Percentiles rank a stretch among this genome's conserved stretches.
phyloP scores from a whole-genome alignment of 2,329 filamentous ascomycete genomes.

The Penicillium oxalicum region DNA sequence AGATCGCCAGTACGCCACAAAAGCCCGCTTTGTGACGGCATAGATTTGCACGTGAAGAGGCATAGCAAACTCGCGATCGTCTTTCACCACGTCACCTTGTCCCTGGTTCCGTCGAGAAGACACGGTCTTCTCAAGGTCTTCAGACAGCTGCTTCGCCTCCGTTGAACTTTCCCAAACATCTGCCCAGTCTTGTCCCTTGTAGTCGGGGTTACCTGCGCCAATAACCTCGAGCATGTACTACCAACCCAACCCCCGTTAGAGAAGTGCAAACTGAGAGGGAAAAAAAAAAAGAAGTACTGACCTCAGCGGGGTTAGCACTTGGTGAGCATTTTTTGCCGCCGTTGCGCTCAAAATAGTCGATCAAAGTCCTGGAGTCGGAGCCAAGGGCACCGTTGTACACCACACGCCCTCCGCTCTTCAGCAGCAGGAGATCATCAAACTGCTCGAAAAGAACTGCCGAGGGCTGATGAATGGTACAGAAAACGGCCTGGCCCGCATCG shows the following conservation, averaged over 20 bases:
- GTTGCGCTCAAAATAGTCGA: slow-evolving; percentile 62
- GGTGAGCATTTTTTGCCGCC: slow-evolving; percentile 56
- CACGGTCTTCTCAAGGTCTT: slow-evolving; percentile 52
- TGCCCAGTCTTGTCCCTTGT: slow-evolving; percentile 57
- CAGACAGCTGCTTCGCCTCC: slow-evolving; percentile 42
- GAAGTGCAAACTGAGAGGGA: neutral
- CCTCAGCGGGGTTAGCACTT: slow-evolving; percentile 65
- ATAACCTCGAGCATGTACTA: slow-evolving; percentile 77
- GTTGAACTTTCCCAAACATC: slow-evolving; percentile 54
- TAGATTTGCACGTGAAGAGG: slow-evolving; percentile 50
- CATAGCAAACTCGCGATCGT: slow-evolving; percentile 59
- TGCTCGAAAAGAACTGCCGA: slow-evolving; percentile 81
- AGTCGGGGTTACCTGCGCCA: slow-evolving; percentile 58
- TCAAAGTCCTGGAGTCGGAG: slow-evolving; percentile 63
- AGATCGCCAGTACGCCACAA: slow-evolving; percentile 59
- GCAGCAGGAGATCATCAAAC: slow-evolving; percentile 74
- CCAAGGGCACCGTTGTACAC: slow-evolving; percentile 87
- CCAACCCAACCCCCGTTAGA: neutral
- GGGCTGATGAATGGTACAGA: slow-evolving; percentile 88
- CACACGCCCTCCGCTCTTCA: slow-evolving; percentile 70
- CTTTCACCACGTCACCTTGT: slow-evolving; percentile 38
- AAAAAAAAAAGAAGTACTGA: slow-evolving; percentile 8
- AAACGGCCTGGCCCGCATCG: slow-evolving; percentile 75
- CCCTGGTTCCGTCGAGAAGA: slow-evolving; percentile 39
- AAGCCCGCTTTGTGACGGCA: slow-evolving; percentile 53